Percentiles rank a stretch among this genome's conserved stretches.
These are phyloP conservation scores for Botrytis aclada DNA, from an alignment of 2,329 filamentous ascomycete species.

Conservation along the genomic window DNA sequence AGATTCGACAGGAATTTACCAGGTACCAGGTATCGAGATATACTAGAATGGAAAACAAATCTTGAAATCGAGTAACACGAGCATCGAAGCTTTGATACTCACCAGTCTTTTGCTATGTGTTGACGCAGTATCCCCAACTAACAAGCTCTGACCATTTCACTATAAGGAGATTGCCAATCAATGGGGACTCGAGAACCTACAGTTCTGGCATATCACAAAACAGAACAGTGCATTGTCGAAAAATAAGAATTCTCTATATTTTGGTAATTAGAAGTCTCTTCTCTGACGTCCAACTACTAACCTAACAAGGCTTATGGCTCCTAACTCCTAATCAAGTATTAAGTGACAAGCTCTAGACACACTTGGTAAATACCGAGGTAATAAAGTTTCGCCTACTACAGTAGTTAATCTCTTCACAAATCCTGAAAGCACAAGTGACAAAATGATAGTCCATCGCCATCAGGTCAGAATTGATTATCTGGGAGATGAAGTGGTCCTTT, in stretches of 20 bases:
- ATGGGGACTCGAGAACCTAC: conserved; percentile 5
- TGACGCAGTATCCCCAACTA: background rate
- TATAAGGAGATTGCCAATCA: conserved; percentile 8
- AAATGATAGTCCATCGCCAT: conserved; percentile 9
- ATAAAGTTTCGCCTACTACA: conserved; percentile 1
- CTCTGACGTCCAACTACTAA: background rate
- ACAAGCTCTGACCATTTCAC: conserved; percentile 5
- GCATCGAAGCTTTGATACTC: background rate
- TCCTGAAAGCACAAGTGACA: background rate
- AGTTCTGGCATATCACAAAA: background rate
- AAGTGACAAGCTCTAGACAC: background rate
- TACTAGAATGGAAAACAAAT: conserved; percentile 5
- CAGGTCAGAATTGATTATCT: conserved; percentile 17
- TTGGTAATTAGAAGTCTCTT: background rate
- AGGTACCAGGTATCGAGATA: conserved; percentile 8
- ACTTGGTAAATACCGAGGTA: background rate
- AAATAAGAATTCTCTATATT: conserved; percentile 9
- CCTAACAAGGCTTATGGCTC: background rate
- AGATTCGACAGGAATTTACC: background rate
- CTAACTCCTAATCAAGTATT: background rate
- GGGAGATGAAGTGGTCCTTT: conserved; percentile 28
- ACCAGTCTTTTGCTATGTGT: background rate
- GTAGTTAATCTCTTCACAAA: conserved; percentile 4
- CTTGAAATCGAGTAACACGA: conserved; percentile 11
- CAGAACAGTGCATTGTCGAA: background rate